A percentile compares a stretch with the other conserved stretches of the same genome.
phyloP scores from a whole-genome alignment of 1,284 basidiomycete genomes.

The Moesziomyces aphidis region DNA sequence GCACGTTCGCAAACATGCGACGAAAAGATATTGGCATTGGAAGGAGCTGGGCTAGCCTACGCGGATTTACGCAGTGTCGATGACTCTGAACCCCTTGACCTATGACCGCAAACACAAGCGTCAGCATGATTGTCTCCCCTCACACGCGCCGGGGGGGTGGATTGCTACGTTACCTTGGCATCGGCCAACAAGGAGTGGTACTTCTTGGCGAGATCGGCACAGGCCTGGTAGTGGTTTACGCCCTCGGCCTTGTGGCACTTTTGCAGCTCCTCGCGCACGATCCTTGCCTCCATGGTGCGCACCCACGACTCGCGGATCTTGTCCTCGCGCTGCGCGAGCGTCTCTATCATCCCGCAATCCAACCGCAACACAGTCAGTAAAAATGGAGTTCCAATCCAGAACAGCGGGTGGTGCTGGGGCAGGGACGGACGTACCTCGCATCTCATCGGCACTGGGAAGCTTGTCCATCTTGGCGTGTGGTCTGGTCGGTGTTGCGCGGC shows the following conservation, averaged over 20 bases:
- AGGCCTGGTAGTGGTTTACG: slow-evolving; percentile 75
- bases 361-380: background rate
- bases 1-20: too few relatives aligned
- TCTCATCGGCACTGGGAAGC: slow-evolving; percentile 53
- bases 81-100: slow-evolving; percentile 57
- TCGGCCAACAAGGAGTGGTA: slow-evolving; percentile 85
- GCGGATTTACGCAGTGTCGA: slow-evolving; percentile 44
- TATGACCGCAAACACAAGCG: slow-evolving; percentile 4
- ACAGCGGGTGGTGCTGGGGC: background rate
- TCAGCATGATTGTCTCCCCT: background rate
- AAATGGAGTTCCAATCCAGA: background rate
- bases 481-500: too few relatives aligned
- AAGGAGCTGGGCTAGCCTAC: background rate
- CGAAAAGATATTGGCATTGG: background rate
- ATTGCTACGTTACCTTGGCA: slow-evolving; percentile 74
- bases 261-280: slow-evolving; percentile 88
- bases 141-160: too few relatives aligned
- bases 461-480: slow-evolving; percentile 34
- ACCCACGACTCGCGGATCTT: slow-evolving; percentile 93
- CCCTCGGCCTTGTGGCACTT: slow-evolving; percentile 93
- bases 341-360: slow-evolving; percentile 14
- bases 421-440: slow-evolving; percentile 31
- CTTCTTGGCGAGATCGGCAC: slow-evolving; percentile 85
- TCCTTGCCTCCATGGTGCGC: slow-evolving; percentile 89
- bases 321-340: slow-evolving; percentile 75